Evolutionary conservation across 176 grass and related monocot species (phyloP).

Genomic region (Paspalum notatum): DNA sequence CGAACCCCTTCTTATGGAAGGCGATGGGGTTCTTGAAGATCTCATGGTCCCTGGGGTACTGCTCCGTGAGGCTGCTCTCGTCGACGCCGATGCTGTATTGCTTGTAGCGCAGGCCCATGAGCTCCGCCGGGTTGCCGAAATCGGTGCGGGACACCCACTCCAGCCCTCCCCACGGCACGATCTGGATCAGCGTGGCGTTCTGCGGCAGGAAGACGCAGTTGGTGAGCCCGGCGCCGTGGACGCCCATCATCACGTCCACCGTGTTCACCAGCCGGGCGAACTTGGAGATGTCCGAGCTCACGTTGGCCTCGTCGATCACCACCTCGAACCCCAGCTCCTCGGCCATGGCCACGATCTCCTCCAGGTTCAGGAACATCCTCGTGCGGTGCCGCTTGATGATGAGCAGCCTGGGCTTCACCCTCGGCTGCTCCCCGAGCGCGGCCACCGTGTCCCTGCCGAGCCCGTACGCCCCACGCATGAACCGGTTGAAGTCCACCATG

Average conservation of each 20-base stretch:
- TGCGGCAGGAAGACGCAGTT: conserved; percentile 68
- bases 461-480: conserved; percentile 62
- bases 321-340: conserved; percentile 76
- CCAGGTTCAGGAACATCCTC: conserved; percentile 63
- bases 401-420: conserved; percentile 59
- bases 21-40: conserved; percentile 64
- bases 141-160: conserved; percentile 48
- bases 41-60: conserved; percentile 65
- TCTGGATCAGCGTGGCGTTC: conserved; percentile 65
- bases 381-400: conserved; percentile 67
- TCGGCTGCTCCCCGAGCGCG: conserved; percentile 37
- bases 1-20: conserved; percentile 51
- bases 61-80: conserved; percentile 72
- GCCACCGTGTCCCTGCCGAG: conserved; percentile 38
- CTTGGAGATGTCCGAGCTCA: conserved; percentile 53
- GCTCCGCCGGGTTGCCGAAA: conserved; percentile 49
- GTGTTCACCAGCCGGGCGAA: conserved; percentile 68
- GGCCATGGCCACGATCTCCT: conserved; percentile 51
- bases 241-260: conserved; percentile 76
- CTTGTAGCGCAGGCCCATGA: conserved; percentile 62
- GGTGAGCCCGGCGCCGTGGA: conserved; percentile 74
- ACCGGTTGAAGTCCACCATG: conserved; percentile 61
- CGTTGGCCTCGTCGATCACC: conserved; percentile 60
- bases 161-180: conserved; percentile 64
- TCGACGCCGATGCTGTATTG: conserved; percentile 68